phyloP scores from a whole-genome alignment of 2,329 filamentous ascomycete genomes.

The Cercospora sp. region DNA sequence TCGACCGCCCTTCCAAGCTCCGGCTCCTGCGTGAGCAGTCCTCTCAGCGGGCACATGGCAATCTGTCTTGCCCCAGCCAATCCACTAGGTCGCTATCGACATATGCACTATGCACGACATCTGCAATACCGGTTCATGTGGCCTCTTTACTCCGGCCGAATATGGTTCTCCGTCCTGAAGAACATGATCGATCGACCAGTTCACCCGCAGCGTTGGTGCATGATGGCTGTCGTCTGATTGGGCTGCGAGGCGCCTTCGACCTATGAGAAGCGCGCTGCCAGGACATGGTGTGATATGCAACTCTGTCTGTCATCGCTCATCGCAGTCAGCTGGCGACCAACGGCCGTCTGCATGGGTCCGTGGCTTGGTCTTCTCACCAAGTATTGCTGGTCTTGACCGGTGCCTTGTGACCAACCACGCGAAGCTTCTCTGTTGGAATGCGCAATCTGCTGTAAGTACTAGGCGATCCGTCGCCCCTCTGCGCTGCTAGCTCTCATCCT shows the following conservation, averaged over 20 bases:
- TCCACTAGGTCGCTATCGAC: background rate
- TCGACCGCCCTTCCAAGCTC: background rate
- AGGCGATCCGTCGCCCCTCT: background rate
- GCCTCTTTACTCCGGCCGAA: background rate
- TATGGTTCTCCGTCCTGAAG: background rate
- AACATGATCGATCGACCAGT: background rate
- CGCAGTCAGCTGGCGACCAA: background rate
- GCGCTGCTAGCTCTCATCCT: background rate
- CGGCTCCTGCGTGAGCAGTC: background rate
- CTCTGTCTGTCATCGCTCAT: slow-evolving; percentile 14
- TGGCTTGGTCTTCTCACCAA: background rate
- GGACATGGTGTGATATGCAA: slow-evolving; percentile 17
- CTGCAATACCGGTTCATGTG: slow-evolving; percentile 9
- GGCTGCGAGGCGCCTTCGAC: slow-evolving; percentile 11
- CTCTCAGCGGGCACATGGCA: slow-evolving; percentile 7
- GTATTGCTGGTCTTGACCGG: slow-evolving; percentile 11
- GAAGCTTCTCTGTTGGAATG: background rate
- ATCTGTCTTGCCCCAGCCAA: slow-evolving; percentile 10
- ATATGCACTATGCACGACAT: slow-evolving; percentile 11
- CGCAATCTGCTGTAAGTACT: slow-evolving; percentile 9
- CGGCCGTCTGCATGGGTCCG: slow-evolving; percentile 5
- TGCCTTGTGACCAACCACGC: slow-evolving; percentile 12
- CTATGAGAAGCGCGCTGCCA: slow-evolving; percentile 13
- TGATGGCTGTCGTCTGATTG: slow-evolving; percentile 11
- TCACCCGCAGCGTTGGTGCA: slow-evolving; percentile 1